Conservation (phyloP, 768 basidiomycete genomes). For the Russula ochroleuca region DNA sequence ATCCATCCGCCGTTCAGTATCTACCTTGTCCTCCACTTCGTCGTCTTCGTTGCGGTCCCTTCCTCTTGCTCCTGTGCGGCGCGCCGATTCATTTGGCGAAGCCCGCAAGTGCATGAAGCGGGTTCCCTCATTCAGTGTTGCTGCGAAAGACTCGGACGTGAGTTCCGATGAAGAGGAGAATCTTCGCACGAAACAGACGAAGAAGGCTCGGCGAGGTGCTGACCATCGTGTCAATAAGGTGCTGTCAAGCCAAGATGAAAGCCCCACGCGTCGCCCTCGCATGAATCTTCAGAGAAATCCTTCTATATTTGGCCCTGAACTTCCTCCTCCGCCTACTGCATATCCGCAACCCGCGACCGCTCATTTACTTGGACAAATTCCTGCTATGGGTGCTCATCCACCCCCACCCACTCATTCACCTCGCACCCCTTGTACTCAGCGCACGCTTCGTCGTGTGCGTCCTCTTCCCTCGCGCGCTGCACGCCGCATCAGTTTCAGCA, state of each 20-base stretch:
- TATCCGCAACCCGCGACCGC: conserved; percentile 17
- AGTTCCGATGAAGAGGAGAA: conserved; percentile 26
- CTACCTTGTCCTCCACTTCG: conserved; percentile 23
- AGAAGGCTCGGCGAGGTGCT: conserved; percentile 24
- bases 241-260: conserved; percentile 9
- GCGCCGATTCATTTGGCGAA: conserved; percentile 23
- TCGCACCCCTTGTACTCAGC: conserved; percentile 54
- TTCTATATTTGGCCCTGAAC: conserved; percentile 26
- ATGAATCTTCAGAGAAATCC: conserved; percentile 24
- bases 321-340: conserved; percentile 14
- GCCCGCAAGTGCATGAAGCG: conserved; percentile 25
- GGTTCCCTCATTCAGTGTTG: conserved; percentile 24
- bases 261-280: conserved; percentile 14
- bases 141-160: conserved; percentile 13
- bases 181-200: conserved; percentile 22
- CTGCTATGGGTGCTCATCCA: conserved; percentile 38
- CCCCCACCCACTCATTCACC: conserved; percentile 55
- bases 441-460: conserved; percentile 26
- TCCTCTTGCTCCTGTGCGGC: conserved; percentile 14
- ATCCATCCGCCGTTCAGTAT: conserved; percentile 19
- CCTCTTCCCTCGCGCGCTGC: conserved; percentile 25
- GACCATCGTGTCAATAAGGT: conserved; percentile 11
- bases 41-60: conserved; percentile 24
- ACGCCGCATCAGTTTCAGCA: conserved; percentile 28
- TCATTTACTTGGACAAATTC: conserved; percentile 30